Evolutionary conservation across 352 stramenopile species (phyloP), one percentile per base, ranked within the genome.

Genomic region (Phytophthora tentaculata): DNA sequence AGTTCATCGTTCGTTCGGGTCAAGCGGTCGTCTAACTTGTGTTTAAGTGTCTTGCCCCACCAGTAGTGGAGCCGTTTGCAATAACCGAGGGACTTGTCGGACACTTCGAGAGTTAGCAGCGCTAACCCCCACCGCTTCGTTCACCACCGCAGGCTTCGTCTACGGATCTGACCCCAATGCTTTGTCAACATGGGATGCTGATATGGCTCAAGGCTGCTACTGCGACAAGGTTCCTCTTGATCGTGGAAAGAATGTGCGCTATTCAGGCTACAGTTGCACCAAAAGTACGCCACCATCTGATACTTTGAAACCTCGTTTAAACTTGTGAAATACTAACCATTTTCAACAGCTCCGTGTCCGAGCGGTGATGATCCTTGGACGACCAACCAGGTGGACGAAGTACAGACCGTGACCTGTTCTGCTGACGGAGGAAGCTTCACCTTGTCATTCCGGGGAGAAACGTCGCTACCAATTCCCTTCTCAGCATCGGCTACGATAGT

Each of bases 331-430:
- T 32, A 10, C 17, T 49, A 16, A 52, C 14, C 28, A 56, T 6
- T 12, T 26, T 69, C 17, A 17, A 39, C 51, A 91, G 84, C 76
- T 26, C 82, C 85, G 4, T 98, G 92, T 50, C 88, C 89, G 2
- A 79, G 70, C 35, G 92, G 92, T 9, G 92, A 98, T 61, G 92
- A 98, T 59, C 90, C 92, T 9, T 92, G 90, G 76, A 97, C 88
- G 0, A 69, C 74, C 1, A 79, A 71, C 10, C 85, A 94, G 64
- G 73, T 83, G 1, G 71, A 92, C 39, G 92, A 97, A 63, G 77
- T 96, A 1, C 92, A 98, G 59, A 71, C 71, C 1, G 48, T 97
- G 10, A 77, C 52, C 56, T 97, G 90, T 41, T 63, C 69, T 8
- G 90, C 88, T 2, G 74, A 79, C 2, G 80, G 78, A n/a, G 92